Conservation (phyloP, 108 stramenopile genomes). For the Nitzschia palea region DNA sequence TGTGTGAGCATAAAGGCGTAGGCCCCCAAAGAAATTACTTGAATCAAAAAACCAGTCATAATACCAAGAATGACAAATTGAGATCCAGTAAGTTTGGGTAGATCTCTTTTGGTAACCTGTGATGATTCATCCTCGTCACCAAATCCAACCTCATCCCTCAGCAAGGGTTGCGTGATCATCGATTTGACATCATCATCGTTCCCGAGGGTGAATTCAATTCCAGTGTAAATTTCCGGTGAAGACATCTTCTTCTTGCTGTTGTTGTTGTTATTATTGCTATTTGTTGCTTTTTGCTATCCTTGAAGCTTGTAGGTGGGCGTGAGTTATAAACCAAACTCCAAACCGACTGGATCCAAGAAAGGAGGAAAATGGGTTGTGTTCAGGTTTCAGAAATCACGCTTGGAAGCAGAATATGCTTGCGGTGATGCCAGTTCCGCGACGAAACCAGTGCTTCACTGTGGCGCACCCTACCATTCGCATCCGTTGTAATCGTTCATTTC, state of each 20-base stretch:
- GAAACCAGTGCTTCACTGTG: no score
- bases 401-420: no score
- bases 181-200: conserved; percentile 14
- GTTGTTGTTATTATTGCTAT: neutral
- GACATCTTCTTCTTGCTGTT: neutral
- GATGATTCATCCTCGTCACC: neutral
- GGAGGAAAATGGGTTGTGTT: no score
- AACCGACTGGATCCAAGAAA: neutral
- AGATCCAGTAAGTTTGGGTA: neutral
- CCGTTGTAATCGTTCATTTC: no score
- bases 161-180: conserved; percentile 17
- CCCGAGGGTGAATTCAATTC: neutral
- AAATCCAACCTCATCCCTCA: conserved; percentile 3
- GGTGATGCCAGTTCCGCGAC: no score
- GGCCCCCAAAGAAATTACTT: conserved; percentile 21
- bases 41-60: conserved; percentile 23
- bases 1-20: conserved; percentile 26
- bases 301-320: no score
- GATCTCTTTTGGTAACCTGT: neutral
- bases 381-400: no score
- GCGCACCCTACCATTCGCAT: no score
- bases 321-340: neutral
- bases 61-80: conserved; percentile 6
- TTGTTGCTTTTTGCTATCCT: no score
- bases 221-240: neutral